phyloP scores from a whole-genome alignment of 2,329 filamentous ascomycete genomes.

The Trichocomaceae sp. region DNA sequence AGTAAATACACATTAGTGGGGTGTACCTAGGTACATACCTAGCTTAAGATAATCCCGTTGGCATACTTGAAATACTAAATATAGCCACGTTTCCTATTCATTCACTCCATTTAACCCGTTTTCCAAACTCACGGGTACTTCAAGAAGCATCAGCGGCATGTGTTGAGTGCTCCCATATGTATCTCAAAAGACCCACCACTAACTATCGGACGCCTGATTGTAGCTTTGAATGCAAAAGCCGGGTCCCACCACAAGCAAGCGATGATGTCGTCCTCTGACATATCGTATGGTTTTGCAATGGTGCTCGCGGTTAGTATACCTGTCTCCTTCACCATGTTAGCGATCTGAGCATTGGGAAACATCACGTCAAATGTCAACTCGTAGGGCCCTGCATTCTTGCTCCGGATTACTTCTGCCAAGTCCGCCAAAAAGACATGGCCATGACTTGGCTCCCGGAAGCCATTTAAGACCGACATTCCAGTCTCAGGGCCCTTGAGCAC shows the following conservation, averaged over 20 bases:
- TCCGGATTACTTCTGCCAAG: background rate
- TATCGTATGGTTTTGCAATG: background rate
- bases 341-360: conserved; percentile 8
- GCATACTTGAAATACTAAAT: background rate
- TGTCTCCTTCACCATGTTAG: background rate
- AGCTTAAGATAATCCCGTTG: too few relatives aligned
- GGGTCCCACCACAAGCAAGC: conserved; percentile 1
- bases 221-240: conserved; percentile 3
- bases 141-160: conserved; percentile 1
- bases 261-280: background rate
- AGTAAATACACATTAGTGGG: too few relatives aligned
- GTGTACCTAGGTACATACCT: too few relatives aligned
- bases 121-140: background rate
- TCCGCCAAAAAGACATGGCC: background rate
- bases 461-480: background rate
- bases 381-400: conserved; percentile 1
- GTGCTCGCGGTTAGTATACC: background rate
- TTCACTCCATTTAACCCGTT: background rate
- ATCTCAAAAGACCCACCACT: background rate
- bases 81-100: background rate
- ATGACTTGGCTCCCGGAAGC: background rate
- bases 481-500: background rate
- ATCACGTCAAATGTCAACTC: conserved; percentile 5
- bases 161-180: conserved; percentile 1
- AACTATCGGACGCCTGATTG: conserved; percentile 2